These are phyloP conservation scores for Suillus occidentalis DNA, from an alignment of 768 basidiomycete species.

Conservation along the genomic window DNA sequence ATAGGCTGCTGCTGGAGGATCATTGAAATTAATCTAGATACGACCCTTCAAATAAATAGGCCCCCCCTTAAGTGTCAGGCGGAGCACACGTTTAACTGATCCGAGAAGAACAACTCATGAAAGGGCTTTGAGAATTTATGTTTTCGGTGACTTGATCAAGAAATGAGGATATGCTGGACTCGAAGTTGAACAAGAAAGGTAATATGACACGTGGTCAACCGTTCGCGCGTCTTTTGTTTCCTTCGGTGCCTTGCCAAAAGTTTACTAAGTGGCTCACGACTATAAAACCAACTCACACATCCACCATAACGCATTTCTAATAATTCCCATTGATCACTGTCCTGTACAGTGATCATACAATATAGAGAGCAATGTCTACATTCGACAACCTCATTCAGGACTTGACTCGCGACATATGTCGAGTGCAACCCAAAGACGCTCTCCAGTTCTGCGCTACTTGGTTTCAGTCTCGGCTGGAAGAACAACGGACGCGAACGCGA, in stretches of 20 bases:
- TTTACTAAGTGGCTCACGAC: constrained; percentile 5
- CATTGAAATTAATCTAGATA: neutral
- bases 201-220: constrained; percentile 24
- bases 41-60: neutral
- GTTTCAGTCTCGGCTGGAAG: constrained; percentile 88
- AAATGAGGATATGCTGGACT: neutral
- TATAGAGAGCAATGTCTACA: constrained; percentile 52
- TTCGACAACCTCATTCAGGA: constrained; percentile 83
- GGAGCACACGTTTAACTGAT: neutral
- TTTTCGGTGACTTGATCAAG: neutral
- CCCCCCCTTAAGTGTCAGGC: neutral
- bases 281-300: constrained; percentile 9
- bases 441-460: constrained; percentile 93
- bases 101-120: constrained; percentile 3
- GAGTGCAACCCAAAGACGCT: constrained; percentile 85
- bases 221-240: constrained; percentile 13
- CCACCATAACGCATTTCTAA: constrained; percentile 1
- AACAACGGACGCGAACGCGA: constrained; percentile 75
- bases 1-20: neutral
- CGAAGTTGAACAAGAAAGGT: constrained; percentile 2
- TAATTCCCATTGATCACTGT: constrained; percentile 7
- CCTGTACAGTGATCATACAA: constrained; percentile 17
- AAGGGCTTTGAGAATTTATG: constrained; percentile 1
- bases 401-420: constrained; percentile 81
- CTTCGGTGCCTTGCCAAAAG: constrained; percentile 10